These are phyloP conservation scores for Phycomyces nitens DNA, from an alignment of 192 early-diverging fungal species.

Conservation along the genomic window DNA sequence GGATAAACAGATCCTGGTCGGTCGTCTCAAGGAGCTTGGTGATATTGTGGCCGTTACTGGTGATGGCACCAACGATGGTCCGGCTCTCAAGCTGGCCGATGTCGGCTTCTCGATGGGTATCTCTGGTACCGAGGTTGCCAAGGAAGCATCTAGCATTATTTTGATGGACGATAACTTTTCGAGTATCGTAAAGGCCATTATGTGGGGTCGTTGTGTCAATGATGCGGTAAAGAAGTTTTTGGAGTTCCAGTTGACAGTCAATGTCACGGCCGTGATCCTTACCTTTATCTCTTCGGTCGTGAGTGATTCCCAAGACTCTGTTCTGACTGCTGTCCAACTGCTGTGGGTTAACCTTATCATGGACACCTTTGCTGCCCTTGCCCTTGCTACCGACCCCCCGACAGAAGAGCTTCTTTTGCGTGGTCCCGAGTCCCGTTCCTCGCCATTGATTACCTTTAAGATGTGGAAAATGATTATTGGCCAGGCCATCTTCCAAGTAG, in stretches of 20 bases:
- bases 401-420: conserved; percentile 80
- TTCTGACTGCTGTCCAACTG: conserved; percentile 94
- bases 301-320: conserved; percentile 63
- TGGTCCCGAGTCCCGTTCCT: conserved; percentile 75
- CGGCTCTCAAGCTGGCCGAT: conserved; percentile 90
- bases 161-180: conserved; percentile 99
- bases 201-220: conserved; percentile 96
- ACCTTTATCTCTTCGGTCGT: conserved; percentile 74
- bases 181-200: conserved; percentile 92
- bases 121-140: conserved; percentile 98
- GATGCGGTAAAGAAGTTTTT: conserved; percentile 98
- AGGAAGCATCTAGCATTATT: conserved; percentile 98
- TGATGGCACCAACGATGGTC: conserved; percentile 99
- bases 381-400: conserved; percentile 94
- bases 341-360: conserved; percentile 99
- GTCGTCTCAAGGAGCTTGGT: conserved; percentile 79
- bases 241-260: conserved; percentile 99
- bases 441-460: conserved; percentile 79
- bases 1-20: conserved; percentile 95
- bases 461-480: conserved; percentile 98
- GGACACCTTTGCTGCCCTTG: conserved; percentile 98
- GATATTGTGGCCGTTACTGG: conserved; percentile 98
- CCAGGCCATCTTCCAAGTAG: conserved; percentile 86
- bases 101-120: conserved; percentile 99
- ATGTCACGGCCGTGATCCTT: conserved; percentile 82